A percentile compares a stretch with the other conserved stretches of the same genome.
Evolutionary conservation across 1,284 basidiomycete species (phyloP).

Genomic region (Cutaneotrichosporon arboriforme): DNA sequence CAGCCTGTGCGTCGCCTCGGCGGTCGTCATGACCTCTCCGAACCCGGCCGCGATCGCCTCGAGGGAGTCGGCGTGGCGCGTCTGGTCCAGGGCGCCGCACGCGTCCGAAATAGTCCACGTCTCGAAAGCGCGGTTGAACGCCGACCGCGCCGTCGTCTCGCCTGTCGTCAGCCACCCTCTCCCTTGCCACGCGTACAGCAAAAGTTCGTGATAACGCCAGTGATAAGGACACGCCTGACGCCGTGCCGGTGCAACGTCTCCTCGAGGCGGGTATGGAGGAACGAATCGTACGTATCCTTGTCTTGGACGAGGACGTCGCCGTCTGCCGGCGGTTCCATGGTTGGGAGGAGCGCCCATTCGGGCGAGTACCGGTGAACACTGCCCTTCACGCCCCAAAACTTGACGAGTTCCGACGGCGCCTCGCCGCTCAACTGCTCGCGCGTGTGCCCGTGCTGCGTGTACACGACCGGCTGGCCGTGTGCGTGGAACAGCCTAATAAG

Average conservation of each 20-base stretch:
- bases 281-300: conserved; percentile 11
- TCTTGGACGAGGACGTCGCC: conserved; percentile 1
- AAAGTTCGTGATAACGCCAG: conserved; percentile 7
- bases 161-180: neutral
- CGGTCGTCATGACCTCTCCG: conserved; percentile 1
- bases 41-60: conserved; percentile 1
- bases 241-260: neutral
- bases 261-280: conserved; percentile 6
- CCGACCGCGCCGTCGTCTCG: conserved; percentile 8
- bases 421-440: neutral
- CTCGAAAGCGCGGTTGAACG: conserved; percentile 9
- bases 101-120: conserved; percentile 5
- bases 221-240: neutral
- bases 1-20: neutral
- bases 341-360: conserved; percentile 1
- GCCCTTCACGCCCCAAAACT: neutral
- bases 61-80: neutral
- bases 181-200: neutral
- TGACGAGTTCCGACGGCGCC: conserved; percentile 2
- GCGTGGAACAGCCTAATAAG: conserved; percentile 4
- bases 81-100: neutral
- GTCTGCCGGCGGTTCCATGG: neutral
- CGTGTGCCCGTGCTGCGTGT: conserved; percentile 10
- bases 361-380: neutral
- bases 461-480: neutral